Base-by-base conservation (phyloP, 805 yeast species). In the Brettanomyces nanus region DNA sequence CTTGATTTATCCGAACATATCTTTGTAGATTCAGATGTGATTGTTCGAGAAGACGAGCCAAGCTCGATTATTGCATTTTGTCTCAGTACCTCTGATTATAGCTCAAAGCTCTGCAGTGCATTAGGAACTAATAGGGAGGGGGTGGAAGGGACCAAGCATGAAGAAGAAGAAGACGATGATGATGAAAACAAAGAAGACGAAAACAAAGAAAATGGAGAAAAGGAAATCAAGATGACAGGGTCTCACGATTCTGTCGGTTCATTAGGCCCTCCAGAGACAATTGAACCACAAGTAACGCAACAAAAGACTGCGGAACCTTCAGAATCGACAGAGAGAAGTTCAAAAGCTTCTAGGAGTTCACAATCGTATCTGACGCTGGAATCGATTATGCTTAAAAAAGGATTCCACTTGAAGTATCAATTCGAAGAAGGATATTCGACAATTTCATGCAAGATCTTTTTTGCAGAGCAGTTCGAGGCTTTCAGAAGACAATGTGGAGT, bases 391-490 rank as follows among this genome's bases (percentile, higher is more conserved):
- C 67, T 81, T 38, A 85, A 84, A 51, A 79, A 79, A 52, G 92
- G 95, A 0, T 84, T 85, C 36, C 99, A 94, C 62, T 68, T 94
- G 55, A 80, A 87, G 52, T 92, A 90, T 57, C 96, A 89, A 55
- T 86, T 86, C 56, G 81, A 81, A 47, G 96, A 89, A 55, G 94
- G 89, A 0, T 69, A 71, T 27, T 83, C 95, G 0, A 74, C 75
- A 14, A 68, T 92, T 47, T 83, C 95, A 4, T 92, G 99, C 62
- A 90, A 90, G 59, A 82, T 94, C 5, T 92, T 90, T 56, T 92
- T 82, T 65, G 84, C 95, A 5, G 97, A 90, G 51, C 97, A 92
- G 54, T 92, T 92, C 62, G 97, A 90, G 54, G 97, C 97, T 0
- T 79, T 92, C 49, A 67, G 98, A 40, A 70, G 76, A 40, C 80